Conservation (phyloP, 202 grass and related monocot genomes). For the Carex arenaria region DNA sequence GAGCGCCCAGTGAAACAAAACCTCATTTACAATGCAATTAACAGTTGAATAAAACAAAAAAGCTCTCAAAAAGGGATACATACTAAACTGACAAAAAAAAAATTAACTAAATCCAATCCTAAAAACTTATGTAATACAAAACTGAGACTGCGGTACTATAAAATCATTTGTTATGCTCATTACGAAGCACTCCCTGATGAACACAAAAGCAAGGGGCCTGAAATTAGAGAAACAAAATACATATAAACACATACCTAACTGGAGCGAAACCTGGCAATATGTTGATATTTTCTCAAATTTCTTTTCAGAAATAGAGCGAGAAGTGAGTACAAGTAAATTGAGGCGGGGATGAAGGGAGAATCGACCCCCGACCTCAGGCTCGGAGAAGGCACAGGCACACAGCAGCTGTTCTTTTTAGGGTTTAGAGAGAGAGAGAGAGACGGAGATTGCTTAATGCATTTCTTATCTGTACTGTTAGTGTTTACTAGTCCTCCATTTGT, state of each 20-base stretch:
- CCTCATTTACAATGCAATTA: background rate
- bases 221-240: background rate
- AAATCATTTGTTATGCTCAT: background rate
- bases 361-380: background rate
- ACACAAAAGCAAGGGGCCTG: background rate
- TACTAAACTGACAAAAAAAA: background rate
- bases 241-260: background rate
- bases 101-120: background rate
- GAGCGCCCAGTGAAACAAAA: background rate
- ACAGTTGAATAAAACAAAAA: background rate
- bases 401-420: background rate
- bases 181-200: background rate
- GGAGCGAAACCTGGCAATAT: background rate
- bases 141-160: background rate
- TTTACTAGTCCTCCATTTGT: background rate
- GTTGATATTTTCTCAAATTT: background rate
- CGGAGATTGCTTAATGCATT: constrained; percentile 11
- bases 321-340: background rate
- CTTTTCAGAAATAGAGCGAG: background rate
- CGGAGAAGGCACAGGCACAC: background rate
- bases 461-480: constrained; percentile 18
- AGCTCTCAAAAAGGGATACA: background rate
- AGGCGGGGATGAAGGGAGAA: background rate
- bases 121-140: background rate
- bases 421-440: constrained; percentile 20